These are phyloP conservation scores for Diaporthe helianthi DNA, from an alignment of 2,329 filamentous ascomycete genomes.

Conservation along the genomic window DNA sequence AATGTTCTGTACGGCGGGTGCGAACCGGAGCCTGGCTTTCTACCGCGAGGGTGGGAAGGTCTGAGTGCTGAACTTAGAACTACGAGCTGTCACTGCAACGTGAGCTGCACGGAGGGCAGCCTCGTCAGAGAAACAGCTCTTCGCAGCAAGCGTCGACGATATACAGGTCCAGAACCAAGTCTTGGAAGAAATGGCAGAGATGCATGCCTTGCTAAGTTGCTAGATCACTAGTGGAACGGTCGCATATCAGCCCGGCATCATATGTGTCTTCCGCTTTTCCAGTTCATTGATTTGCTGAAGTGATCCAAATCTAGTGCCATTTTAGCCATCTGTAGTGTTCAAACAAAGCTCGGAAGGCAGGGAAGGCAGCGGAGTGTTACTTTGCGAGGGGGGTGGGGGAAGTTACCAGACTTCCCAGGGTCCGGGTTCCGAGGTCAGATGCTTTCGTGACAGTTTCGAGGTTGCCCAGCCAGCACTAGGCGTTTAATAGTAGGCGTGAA, in stretches of 20 bases:
- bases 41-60: constrained; percentile 73
- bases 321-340: no score
- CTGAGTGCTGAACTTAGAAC: neutral
- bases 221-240: neutral
- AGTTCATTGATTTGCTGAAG: neutral
- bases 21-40: constrained; percentile 77
- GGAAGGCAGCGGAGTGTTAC: no score
- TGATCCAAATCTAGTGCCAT: no score
- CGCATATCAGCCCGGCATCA: neutral
- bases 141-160: neutral
- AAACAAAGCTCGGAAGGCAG: no score
- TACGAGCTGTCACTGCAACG: constrained; percentile 39
- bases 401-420: neutral
- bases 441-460: constrained; percentile 56
- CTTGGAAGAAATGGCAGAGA: neutral
- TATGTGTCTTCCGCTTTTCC: neutral
- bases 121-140: neutral
- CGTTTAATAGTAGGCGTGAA: constrained; percentile 14
- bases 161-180: neutral
- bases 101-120: constrained; percentile 43
- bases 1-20: constrained; percentile 80
- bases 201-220: neutral
- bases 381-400: neutral
- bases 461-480: constrained; percentile 60
- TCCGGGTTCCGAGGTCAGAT: constrained; percentile 49